phyloP scores from a whole-genome alignment of 2,329 filamentous ascomycete species.

The Spiromastix sp. region DNA sequence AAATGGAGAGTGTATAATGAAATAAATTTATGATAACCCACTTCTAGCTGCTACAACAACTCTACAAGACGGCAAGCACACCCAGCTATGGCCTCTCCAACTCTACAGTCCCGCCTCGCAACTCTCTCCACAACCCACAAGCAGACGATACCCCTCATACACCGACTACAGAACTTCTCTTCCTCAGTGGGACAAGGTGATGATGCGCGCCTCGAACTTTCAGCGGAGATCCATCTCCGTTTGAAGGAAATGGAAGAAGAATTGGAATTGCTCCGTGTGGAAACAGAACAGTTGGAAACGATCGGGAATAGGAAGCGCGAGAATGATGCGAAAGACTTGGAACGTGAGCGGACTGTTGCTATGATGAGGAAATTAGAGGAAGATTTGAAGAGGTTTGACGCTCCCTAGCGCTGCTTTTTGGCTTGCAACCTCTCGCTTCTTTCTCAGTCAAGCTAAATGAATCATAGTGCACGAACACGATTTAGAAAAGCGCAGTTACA shows the following conservation, averaged over 20 bases:
- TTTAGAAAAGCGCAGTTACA: slow-evolving; percentile 76
- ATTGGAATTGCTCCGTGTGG: slow-evolving; percentile 67
- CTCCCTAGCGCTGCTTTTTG: neutral
- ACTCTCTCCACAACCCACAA: slow-evolving; percentile 45
- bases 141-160: slow-evolving; percentile 44
- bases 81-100: slow-evolving; percentile 29
- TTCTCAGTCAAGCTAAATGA: slow-evolving; percentile 32
- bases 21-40: too few species aligned
- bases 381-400: slow-evolving; percentile 59
- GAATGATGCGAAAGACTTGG: slow-evolving; percentile 47
- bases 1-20: too few species aligned
- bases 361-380: slow-evolving; percentile 55
- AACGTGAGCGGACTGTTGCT: slow-evolving; percentile 56
- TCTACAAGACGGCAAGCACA: too few species aligned
- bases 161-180: slow-evolving; percentile 48
- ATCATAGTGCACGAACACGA: slow-evolving; percentile 46
- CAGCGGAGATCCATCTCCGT: slow-evolving; percentile 66
- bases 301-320: slow-evolving; percentile 27
- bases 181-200: slow-evolving; percentile 54
- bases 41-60: too few species aligned
- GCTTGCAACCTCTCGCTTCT: neutral
- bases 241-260: slow-evolving; percentile 74
- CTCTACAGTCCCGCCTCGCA: slow-evolving; percentile 40
- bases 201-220: slow-evolving; percentile 60
- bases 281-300: slow-evolving; percentile 57